Evolutionary conservation across 305 asterid genomes (phyloP).

Genomic region (Striga hermonthica): DNA sequence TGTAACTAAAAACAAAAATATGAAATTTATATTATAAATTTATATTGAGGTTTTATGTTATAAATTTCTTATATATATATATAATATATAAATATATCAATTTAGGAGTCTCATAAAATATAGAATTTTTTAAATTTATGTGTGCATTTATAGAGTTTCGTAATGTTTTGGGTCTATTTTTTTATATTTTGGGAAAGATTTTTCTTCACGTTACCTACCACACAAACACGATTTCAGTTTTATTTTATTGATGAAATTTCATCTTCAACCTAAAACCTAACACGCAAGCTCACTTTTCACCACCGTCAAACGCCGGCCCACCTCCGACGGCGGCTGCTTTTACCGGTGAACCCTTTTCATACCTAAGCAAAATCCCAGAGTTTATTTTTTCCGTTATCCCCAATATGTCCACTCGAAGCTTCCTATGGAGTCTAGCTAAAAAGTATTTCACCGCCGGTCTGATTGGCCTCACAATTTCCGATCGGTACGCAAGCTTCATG

Average conservation of each 20-base stretch:
- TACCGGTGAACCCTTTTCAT: not conserved
- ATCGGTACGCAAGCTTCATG: constrained; percentile 56
- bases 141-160: too few relatives aligned
- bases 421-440: constrained; percentile 50
- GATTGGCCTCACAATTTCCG: constrained; percentile 61
- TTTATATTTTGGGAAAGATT: too few relatives aligned
- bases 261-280: not conserved
- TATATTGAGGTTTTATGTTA: too few relatives aligned
- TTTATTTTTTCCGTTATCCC: not conserved
- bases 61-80: too few relatives aligned
- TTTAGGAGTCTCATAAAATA: too few relatives aligned
- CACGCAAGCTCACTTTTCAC: constrained; percentile 19
- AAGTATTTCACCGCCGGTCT: constrained; percentile 53
- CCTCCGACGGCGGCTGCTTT: constrained; percentile 23
- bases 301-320: constrained; percentile 27
- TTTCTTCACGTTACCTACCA: too few relatives aligned
- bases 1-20: too few relatives aligned
- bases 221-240: not conserved
- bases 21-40: too few relatives aligned
- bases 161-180: too few relatives aligned
- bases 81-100: too few relatives aligned
- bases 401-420: constrained; percentile 46
- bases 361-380: not conserved
- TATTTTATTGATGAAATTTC: constrained; percentile 5
- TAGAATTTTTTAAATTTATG: too few relatives aligned